These are phyloP conservation scores for Excoecaria cochinchinensis DNA, from an alignment of 345 rosid species.

Conservation along the genomic window DNA sequence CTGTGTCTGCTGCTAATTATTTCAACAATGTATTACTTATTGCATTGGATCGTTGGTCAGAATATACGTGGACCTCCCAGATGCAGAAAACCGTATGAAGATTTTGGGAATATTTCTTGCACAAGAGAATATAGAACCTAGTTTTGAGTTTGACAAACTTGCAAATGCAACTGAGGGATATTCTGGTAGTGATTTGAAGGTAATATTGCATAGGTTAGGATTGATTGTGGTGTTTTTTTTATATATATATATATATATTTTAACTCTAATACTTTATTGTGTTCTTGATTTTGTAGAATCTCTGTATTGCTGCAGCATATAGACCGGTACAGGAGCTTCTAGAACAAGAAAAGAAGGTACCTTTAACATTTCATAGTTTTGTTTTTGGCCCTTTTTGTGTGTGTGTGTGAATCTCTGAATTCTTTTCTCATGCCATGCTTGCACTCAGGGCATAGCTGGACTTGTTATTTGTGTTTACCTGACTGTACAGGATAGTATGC, in stretches of 20 bases:
- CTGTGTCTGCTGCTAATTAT: constrained; percentile 6
- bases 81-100: constrained; percentile 85
- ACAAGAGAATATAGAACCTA: constrained; percentile 60
- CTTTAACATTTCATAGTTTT: neutral
- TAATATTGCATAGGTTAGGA: constrained; percentile 22
- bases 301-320: constrained; percentile 96
- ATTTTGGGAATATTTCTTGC: constrained; percentile 73
- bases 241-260: neutral
- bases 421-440: neutral
- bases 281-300: constrained; percentile 54
- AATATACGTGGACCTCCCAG: constrained; percentile 93
- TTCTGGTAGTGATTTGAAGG: constrained; percentile 99
- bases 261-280: constrained; percentile 2
- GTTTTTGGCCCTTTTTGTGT: too few species aligned
- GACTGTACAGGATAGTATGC: too few species aligned
- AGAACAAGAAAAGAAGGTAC: constrained; percentile 74
- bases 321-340: constrained; percentile 94
- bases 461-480: neutral
- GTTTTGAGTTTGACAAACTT: constrained; percentile 62
- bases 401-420: neutral
- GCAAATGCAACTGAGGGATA: constrained; percentile 91
- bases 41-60: constrained; percentile 36
- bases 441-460: neutral
- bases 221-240: constrained; percentile 4
- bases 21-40: constrained; percentile 6